These are phyloP conservation scores for Fusarium papillatum DNA, from an alignment of 2,329 filamentous ascomycete genomes.

Conservation along the genomic window DNA sequence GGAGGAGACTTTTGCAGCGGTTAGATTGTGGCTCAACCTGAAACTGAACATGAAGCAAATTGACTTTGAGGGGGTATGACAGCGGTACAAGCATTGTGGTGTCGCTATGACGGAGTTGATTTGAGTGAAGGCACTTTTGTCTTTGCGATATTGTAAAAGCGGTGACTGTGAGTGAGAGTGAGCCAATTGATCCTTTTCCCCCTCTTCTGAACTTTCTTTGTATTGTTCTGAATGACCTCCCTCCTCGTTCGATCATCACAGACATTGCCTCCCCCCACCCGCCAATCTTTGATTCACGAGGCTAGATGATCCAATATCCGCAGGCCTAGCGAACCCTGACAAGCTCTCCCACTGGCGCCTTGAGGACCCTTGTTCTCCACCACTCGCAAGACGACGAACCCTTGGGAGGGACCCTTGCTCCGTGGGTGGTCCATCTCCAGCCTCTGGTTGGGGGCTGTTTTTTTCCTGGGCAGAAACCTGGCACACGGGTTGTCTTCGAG, in stretches of 20 bases:
- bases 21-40: neutral
- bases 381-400: conserved; percentile 24
- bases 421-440: conserved; percentile 5
- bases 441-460: conserved; percentile 22
- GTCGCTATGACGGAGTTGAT: neutral
- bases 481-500: conserved; percentile 10
- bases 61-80: neutral
- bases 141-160: neutral
- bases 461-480: neutral
- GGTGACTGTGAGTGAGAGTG: neutral
- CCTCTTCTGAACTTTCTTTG: neutral
- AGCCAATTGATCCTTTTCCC: neutral
- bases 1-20: neutral
- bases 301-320: conserved; percentile 29
- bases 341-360: conserved; percentile 32
- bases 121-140: neutral
- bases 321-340: conserved; percentile 18
- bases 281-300: conserved; percentile 27
- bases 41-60: neutral
- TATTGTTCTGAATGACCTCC: neutral
- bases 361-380: conserved; percentile 27
- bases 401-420: conserved; percentile 22
- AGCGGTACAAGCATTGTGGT: neutral
- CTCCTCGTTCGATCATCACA: neutral
- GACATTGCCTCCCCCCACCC: neutral